Evolutionary conservation across 2,329 filamentous ascomycete genomes (phyloP).

Genomic region (Trichophyton mentagrophytes): DNA sequence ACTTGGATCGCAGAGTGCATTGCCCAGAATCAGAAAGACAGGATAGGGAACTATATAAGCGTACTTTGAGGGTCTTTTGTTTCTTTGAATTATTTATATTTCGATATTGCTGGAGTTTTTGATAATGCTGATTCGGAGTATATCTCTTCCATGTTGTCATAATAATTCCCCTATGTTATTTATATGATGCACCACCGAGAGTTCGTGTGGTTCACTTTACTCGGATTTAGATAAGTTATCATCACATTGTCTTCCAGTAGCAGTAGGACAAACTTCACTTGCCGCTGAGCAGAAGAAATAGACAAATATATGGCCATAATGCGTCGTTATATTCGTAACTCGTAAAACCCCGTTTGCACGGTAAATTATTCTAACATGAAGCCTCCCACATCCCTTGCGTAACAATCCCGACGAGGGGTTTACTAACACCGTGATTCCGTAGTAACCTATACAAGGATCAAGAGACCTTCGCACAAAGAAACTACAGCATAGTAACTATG

Average conservation of each 20-base stretch:
- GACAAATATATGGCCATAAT: neutral
- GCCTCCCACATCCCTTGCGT: neutral
- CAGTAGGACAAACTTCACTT: neutral
- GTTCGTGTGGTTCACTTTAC: neutral
- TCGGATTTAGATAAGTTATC: neutral
- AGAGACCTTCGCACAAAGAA: conserved; percentile 2
- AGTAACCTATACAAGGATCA: conserved; percentile 3
- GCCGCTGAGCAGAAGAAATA: neutral
- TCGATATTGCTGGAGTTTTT: neutral
- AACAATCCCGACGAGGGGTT: neutral
- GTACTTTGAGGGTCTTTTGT: conserved; percentile 54
- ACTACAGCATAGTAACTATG: conserved; percentile 4
- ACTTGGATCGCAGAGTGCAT: conserved; percentile 99
- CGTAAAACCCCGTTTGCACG: neutral
- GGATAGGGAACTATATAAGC: conserved; percentile 97
- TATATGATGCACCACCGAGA: neutral
- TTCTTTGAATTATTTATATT: conserved; percentile 5
- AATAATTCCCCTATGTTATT: neutral
- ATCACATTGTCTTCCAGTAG: neutral
- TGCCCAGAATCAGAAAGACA: conserved; percentile 98
- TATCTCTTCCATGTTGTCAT: conserved; percentile 1
- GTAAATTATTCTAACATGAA: conserved; percentile 1
- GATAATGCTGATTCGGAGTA: neutral
- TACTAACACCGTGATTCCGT: neutral
- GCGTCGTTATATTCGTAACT: neutral